Conservation (phyloP, 2,329 filamentous ascomycete genomes). For the Neonectria ditissima region DNA sequence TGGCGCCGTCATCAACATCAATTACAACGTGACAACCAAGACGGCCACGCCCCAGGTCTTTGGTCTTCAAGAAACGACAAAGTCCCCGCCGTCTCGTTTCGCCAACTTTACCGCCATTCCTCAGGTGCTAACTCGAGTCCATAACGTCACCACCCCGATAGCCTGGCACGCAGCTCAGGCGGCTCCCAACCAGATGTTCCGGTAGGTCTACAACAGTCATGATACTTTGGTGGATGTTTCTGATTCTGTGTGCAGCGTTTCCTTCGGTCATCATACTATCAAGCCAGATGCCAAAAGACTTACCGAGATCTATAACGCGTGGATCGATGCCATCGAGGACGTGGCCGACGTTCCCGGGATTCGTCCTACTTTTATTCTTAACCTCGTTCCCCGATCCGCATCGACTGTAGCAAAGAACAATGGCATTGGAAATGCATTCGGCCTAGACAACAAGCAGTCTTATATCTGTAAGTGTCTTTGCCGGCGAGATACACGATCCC, state of each 20-base stretch:
- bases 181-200: conserved; percentile 51
- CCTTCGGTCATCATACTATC: conserved; percentile 52
- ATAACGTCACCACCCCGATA: conserved; percentile 46
- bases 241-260: not conserved
- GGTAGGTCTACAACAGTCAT: conserved; percentile 34
- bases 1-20: conserved; percentile 48
- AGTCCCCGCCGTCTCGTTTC: conserved; percentile 19
- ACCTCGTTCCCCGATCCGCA: conserved; percentile 9
- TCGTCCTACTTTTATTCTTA: conserved; percentile 20
- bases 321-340: conserved; percentile 49
- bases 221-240: too few species aligned
- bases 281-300: conserved; percentile 50
- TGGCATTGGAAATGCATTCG: conserved; percentile 27
- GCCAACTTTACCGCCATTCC: conserved; percentile 18
- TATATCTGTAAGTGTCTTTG: conserved; percentile 18
- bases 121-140: conserved; percentile 22
- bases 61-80: conserved; percentile 48
- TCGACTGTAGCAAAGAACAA: conserved; percentile 17
- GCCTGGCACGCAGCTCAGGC: conserved; percentile 45
- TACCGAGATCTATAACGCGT: conserved; percentile 48
- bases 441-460: conserved; percentile 10
- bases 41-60: conserved; percentile 40
- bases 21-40: conserved; percentile 46
- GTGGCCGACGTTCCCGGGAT: conserved; percentile 19
- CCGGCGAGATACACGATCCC: not conserved